These are phyloP conservation scores for Karstenula rhodostoma DNA, from an alignment of 2,329 filamentous ascomycete genomes.

Conservation along the genomic window DNA sequence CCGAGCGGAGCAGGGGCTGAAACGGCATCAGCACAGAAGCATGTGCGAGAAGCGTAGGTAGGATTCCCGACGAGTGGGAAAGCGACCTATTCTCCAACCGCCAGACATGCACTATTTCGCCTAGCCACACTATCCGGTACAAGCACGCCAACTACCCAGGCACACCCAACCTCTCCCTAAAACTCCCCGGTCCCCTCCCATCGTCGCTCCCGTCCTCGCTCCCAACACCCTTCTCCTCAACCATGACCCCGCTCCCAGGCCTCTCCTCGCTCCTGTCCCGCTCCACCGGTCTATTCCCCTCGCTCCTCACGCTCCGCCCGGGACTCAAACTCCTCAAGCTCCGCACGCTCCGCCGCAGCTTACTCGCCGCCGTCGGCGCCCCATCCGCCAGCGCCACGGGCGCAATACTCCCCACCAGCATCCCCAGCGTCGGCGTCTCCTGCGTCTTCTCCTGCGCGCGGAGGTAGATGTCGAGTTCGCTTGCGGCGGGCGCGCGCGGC, in stretches of 20 bases:
- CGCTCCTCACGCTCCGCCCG: constrained; percentile 29
- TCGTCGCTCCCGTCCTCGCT: constrained; percentile 48
- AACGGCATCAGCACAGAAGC: too few species aligned
- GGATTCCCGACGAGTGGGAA: too few species aligned
- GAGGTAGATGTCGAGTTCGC: background rate
- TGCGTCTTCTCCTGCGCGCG: constrained; percentile 6
- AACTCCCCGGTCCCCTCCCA: constrained; percentile 19
- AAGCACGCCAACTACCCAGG: too few species aligned
- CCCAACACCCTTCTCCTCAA: constrained; percentile 47
- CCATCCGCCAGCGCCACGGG: constrained; percentile 48
- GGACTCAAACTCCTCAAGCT: constrained; percentile 45
- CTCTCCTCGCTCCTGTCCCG: constrained; percentile 27
- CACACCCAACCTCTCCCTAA: constrained; percentile 28
- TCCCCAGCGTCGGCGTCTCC: constrained; percentile 38
- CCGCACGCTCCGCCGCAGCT: constrained; percentile 27
- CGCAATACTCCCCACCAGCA: constrained; percentile 45
- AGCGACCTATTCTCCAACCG: too few species aligned
- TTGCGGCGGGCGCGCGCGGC: constrained; percentile 11
- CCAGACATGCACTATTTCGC: too few species aligned
- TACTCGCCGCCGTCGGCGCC: constrained; percentile 45
- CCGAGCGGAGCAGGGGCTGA: too few species aligned
- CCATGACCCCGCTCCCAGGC: constrained; percentile 50
- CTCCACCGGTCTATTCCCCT: background rate
- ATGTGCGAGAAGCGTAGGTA: too few species aligned
- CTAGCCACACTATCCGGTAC: too few species aligned